phyloP scores from a whole-genome alignment of 2,329 filamentous ascomycete genomes.

The Scorias spongiosa region DNA sequence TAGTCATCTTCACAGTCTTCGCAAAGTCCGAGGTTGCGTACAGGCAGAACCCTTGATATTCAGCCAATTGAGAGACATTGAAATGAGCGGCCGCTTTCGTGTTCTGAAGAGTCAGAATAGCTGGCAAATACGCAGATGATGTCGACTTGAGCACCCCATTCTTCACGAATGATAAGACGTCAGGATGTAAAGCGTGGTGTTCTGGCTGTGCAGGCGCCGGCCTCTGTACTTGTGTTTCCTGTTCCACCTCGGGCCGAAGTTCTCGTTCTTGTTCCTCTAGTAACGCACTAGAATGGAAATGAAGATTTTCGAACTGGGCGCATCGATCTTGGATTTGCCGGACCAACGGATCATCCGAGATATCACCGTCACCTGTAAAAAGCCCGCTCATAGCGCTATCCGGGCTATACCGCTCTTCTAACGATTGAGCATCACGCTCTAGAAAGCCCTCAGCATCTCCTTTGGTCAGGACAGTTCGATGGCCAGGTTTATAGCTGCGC shows the following conservation, averaged over 20 bases:
- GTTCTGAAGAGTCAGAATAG: slow-evolving; percentile 29
- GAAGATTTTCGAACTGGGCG: slow-evolving; percentile 7
- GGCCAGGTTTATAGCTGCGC: slow-evolving; percentile 7
- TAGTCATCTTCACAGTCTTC: slow-evolving; percentile 24
- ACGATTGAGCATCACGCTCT: slow-evolving; percentile 38
- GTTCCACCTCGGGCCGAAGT: slow-evolving; percentile 47
- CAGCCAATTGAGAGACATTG: slow-evolving; percentile 22
- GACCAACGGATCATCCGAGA: slow-evolving; percentile 17
- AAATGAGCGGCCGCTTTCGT: slow-evolving; percentile 28
- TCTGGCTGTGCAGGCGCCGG: slow-evolving; percentile 27
- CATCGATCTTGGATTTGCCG: slow-evolving; percentile 12
- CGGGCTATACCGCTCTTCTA: slow-evolving; percentile 36
- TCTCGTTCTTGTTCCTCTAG: slow-evolving; percentile 57
- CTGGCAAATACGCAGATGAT: slow-evolving; percentile 26
- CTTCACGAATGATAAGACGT: slow-evolving; percentile 28
- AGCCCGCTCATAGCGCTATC: neutral
- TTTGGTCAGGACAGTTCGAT: slow-evolving; percentile 5
- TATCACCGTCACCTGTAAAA: slow-evolving; percentile 4
- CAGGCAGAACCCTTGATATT: slow-evolving; percentile 16
- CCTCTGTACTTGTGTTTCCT: slow-evolving; percentile 40
- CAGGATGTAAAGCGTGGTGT: slow-evolving; percentile 28
- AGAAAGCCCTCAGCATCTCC: slow-evolving; percentile 30
- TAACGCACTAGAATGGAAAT: slow-evolving; percentile 22
- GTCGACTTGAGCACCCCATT: slow-evolving; percentile 18
- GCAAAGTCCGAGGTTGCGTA: slow-evolving; percentile 38